Evolutionary conservation across 768 basidiomycete genomes (phyloP), one percentile per base, ranked within the genome.

Genomic region (Tulasnella sp.): DNA sequence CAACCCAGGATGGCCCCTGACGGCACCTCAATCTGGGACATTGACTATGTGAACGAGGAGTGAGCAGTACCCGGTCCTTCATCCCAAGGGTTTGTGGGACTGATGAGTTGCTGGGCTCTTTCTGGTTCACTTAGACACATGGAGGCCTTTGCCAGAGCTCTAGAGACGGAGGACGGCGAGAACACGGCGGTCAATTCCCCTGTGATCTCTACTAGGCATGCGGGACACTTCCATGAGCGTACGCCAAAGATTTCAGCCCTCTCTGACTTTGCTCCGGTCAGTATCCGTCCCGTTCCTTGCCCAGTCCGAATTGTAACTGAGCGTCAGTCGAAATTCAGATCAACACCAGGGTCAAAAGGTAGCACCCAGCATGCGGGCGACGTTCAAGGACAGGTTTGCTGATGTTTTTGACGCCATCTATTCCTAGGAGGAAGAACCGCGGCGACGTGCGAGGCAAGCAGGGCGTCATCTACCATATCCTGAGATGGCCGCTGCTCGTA

Each of bases 401-500:
- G n/a, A n/a, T n/a, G n/a, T n/a, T n/a, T n/a, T n/a, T n/a, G n/a
- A n/a, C n/a, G n/a, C n/a, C n/a, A n/a, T n/a, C n/a, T n/a, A n/a
- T n/a, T n/a, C n/a, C 36, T 40, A 11, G 7, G 60, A 72, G 71
- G 61, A 72, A 73, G 49, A 69, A 72, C 49, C 74, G 66, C 4
- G 65, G 65, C 57, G 32, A 65, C 40, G 37, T 61, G 60, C 21
- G 58, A 32, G 42, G 56, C 15, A 59, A 61, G 15, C 81, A 83
- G 64, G 90, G 90, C 57, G 82, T 80, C 75, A 67, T 84, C 32
- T 93, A 81, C 65, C 72, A 90, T 37, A 68, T 93, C 23, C 71
- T 92, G 19, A 75, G 91, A 59, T 93, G 90, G 90, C 90, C 92
- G 1, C 69, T 94, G 27, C 72, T 96, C 62, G 88, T 90, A 62